These are phyloP conservation scores for Candida gigantensis DNA, from an alignment of 1,139 yeast genomes.

Conservation along the genomic window DNA sequence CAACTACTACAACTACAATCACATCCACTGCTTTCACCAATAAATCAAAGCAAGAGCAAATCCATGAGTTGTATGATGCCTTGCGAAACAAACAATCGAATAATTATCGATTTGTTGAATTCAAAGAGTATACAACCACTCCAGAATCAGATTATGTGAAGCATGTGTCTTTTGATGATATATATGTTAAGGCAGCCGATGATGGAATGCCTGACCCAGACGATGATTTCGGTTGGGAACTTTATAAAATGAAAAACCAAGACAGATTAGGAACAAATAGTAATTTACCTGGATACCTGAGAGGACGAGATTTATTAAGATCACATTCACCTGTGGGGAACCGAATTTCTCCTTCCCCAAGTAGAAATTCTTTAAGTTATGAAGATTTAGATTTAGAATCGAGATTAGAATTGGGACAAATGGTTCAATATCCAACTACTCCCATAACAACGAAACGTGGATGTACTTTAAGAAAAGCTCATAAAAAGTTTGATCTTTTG, in stretches of 20 bases:
- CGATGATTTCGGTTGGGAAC: conserved; percentile 18
- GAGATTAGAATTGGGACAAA: conserved; percentile 21
- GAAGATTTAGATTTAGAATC: conserved; percentile 4
- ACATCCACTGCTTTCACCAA: conserved; percentile 1
- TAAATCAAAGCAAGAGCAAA: conserved; percentile 3
- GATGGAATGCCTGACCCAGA: conserved; percentile 18
- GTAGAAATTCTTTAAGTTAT: conserved; percentile 2
- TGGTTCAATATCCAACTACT: conserved; percentile 46
- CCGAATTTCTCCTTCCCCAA: conserved; percentile 4
- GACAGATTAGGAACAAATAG: conserved; percentile 1
- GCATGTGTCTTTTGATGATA: conserved; percentile 25
- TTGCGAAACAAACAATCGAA: conserved; percentile 21
- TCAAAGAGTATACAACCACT: conserved; percentile 7
- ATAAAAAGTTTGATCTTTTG: conserved; percentile 42
- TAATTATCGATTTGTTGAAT: conserved; percentile 22
- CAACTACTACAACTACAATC: neutral
- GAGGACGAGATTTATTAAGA: neutral
- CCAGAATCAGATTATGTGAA: conserved; percentile 16
- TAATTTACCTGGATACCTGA: conserved; percentile 2
- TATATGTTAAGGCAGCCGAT: conserved; percentile 18
- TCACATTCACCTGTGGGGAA: conserved; percentile 1
- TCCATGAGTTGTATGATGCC: conserved; percentile 21
- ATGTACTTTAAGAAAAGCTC: conserved; percentile 50
- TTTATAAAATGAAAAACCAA: conserved; percentile 8
- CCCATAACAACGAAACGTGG: conserved; percentile 55